These are phyloP conservation scores for Blastocystis sp. DNA, from an alignment of 352 stramenopile species.

Conservation along the genomic window DNA sequence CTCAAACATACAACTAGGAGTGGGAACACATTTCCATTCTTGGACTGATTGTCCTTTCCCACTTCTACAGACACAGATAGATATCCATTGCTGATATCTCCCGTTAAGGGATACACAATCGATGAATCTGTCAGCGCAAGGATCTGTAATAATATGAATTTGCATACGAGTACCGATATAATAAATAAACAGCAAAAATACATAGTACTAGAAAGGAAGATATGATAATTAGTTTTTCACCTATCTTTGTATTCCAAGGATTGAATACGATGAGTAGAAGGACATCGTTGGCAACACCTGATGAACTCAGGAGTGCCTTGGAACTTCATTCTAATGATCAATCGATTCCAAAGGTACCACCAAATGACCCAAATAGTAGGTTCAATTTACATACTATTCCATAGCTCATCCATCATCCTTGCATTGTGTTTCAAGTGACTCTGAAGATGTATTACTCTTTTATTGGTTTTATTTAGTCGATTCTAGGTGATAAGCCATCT, in stretches of 20 bases:
- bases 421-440: background rate
- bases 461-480: background rate
- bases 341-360: background rate
- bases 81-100: background rate
- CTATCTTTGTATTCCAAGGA: background rate
- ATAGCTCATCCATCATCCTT: background rate
- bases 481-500: background rate
- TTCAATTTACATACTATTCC: background rate
- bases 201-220: background rate
- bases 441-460: background rate
- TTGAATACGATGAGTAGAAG: background rate
- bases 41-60: background rate
- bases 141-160: background rate
- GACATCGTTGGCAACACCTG: background rate
- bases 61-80: background rate
- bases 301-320: background rate
- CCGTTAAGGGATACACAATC: background rate
- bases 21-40: background rate
- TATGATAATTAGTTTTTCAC: background rate
- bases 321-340: background rate
- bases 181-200: background rate
- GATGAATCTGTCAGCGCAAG: background rate
- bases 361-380: background rate
- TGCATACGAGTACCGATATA: background rate
- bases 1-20: background rate